A percentile compares a stretch with the other conserved stretches of the same genome.
These are phyloP conservation scores for Delitschia confertaspora DNA, from an alignment of 495 filamentous ascomycete species.

Conservation along the genomic window DNA sequence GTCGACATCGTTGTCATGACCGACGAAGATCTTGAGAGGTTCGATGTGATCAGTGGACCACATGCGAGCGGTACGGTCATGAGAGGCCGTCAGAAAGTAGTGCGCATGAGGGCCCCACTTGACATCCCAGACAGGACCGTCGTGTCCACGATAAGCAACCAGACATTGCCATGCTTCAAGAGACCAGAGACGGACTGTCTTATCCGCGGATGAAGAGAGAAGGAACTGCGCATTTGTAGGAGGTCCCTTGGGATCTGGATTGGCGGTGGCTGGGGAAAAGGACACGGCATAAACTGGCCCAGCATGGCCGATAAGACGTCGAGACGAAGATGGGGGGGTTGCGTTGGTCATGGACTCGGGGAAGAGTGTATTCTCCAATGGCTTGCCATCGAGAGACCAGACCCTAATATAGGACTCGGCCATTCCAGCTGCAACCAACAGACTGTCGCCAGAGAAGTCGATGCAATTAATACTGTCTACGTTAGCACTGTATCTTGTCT, in stretches of 20 bases:
- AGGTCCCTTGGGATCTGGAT: constrained; percentile 50
- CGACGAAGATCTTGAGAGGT: constrained; percentile 77
- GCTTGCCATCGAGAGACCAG: constrained; percentile 76
- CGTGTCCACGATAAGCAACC: constrained; percentile 86
- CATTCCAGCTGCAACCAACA: constrained; percentile 76
- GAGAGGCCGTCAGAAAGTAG: constrained; percentile 81
- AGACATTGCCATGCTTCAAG: constrained; percentile 81
- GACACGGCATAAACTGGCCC: constrained; percentile 81
- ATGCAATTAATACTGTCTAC: constrained; percentile 68
- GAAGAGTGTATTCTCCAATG: constrained; percentile 44
- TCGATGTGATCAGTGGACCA: constrained; percentile 89
- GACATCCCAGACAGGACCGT: constrained; percentile 78
- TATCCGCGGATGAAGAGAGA: constrained; percentile 80
- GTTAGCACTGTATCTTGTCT: constrained; percentile 32
- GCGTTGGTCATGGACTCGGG: constrained; percentile 6
- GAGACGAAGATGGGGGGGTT: constrained; percentile 51
- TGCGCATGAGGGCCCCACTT: constrained; percentile 90
- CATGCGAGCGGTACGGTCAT: constrained; percentile 81
- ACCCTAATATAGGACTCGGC: constrained; percentile 90
- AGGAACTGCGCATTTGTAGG: constrained; percentile 48
- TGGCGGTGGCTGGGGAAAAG: constrained; percentile 69
- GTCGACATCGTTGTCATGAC: constrained; percentile 84
- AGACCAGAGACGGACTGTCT: constrained; percentile 83
- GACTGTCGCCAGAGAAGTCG: constrained; percentile 84
- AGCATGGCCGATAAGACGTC: constrained; percentile 85